Evolutionary conservation across 1,139 yeast genomes (phyloP).

Genomic region (Suhomyces choctaworum): DNA sequence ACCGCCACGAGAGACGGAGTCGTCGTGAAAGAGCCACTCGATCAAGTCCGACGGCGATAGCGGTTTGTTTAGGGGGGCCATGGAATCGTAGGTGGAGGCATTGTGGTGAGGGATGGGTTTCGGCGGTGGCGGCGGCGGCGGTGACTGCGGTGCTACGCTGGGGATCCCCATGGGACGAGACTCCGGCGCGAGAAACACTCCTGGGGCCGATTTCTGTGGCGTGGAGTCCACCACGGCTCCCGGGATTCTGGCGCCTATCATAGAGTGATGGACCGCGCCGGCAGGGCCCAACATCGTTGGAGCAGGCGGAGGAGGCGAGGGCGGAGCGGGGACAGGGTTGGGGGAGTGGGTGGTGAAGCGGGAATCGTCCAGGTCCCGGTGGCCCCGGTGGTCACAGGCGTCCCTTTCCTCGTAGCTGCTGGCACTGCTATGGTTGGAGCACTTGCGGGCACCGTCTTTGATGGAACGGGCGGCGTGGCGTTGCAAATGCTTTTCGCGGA

Average conservation of each 20-base stretch:
- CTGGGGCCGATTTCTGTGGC: background rate
- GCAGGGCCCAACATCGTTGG: background rate
- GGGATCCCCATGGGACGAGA: background rate
- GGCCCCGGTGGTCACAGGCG: background rate
- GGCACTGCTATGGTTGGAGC: background rate
- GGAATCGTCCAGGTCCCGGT: background rate
- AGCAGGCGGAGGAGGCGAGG: background rate
- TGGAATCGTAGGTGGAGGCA: background rate
- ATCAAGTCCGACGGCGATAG: constrained; percentile 32
- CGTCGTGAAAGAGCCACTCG: constrained; percentile 34
- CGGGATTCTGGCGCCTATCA: background rate
- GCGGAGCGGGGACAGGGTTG: background rate
- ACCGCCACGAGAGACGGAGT: constrained; percentile 12
- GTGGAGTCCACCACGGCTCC: background rate
- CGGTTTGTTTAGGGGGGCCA: constrained; percentile 9
- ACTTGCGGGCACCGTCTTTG: background rate
- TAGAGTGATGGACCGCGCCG: background rate
- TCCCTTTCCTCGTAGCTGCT: background rate
- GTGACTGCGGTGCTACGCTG: background rate
- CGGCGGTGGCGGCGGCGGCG: background rate
- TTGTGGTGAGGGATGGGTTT: background rate
- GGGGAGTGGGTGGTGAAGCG: background rate
- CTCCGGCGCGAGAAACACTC: background rate
- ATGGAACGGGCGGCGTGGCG: constrained; percentile 24
- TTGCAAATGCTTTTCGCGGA: constrained; percentile 37